Conservation (phyloP, 371 early-diverging fungal species). For the Saksenaea vasiformis region DNA sequence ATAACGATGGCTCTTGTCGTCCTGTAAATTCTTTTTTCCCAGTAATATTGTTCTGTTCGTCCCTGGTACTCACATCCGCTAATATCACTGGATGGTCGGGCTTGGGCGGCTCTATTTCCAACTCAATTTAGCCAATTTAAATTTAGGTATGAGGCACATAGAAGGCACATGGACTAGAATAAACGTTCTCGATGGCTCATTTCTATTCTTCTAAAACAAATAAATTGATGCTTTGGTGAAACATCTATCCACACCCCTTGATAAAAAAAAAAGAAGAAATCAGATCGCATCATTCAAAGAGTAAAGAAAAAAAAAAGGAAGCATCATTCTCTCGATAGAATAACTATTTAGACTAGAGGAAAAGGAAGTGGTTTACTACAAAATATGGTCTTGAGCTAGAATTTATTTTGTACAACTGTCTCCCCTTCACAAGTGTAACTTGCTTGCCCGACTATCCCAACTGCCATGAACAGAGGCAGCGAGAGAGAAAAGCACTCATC, state of each 20-base stretch:
- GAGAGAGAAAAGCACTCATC: no score
- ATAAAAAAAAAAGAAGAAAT: no score
- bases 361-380: no score
- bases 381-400: no score
- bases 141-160: constrained; percentile 1
- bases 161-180: neutral
- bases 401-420: no score
- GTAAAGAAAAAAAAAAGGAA: no score
- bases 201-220: neutral
- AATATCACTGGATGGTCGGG: neutral
- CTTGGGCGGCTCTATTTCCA: neutral
- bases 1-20: neutral
- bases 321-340: no score
- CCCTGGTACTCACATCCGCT: neutral
- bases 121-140: neutral
- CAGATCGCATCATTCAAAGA: no score
- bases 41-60: neutral
- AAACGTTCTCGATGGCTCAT: neutral
- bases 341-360: no score
- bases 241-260: neutral
- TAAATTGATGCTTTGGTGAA: neutral
- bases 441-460: no score
- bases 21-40: neutral
- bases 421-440: no score
- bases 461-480: no score